Percentiles rank a stretch among this genome's conserved stretches.
These are phyloP conservation scores for Pestalotiopsis sp. DNA, from an alignment of 2,329 filamentous ascomycete genomes.

Conservation along the genomic window DNA sequence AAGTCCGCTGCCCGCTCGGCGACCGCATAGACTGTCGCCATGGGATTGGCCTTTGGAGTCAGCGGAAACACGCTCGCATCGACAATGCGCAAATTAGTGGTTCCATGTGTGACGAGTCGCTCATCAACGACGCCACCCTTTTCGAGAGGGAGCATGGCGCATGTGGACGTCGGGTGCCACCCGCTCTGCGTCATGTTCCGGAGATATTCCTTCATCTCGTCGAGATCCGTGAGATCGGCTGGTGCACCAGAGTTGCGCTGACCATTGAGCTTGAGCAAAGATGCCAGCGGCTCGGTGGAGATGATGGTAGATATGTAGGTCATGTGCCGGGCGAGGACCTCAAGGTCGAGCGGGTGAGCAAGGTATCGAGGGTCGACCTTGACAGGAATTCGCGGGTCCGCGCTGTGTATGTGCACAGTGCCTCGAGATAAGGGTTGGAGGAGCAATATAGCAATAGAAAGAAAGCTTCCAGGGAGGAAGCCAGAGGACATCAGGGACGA, in stretches of 20 bases:
- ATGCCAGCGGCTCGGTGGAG: slow-evolving; percentile 2
- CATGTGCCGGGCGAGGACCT: slow-evolving; percentile 15
- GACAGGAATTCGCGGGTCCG: neutral
- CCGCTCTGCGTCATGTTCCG: neutral
- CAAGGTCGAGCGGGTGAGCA: slow-evolving; percentile 13
- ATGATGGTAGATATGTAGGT: neutral
- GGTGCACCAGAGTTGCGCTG: neutral
- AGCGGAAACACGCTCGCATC: neutral
- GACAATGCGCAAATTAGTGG: neutral
- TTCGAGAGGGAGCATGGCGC: neutral
- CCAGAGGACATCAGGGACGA: neutral
- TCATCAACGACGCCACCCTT: neutral
- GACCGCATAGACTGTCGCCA: slow-evolving; percentile 1
- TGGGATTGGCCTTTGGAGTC: neutral
- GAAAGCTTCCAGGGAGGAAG: neutral
- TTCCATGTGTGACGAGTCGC: neutral
- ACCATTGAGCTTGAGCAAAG: slow-evolving; percentile 1
- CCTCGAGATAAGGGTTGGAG: slow-evolving; percentile 16
- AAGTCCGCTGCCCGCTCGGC: neutral
- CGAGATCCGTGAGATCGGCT: neutral
- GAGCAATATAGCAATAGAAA: slow-evolving; percentile 8
- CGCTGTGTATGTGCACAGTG: slow-evolving; percentile 6
- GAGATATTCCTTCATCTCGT: neutral
- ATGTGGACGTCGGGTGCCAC: neutral
- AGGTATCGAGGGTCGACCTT: slow-evolving; percentile 3